Percentiles rank a stretch among this genome's conserved stretches.
Conservation (phyloP, 139 green algal species). For the Chlamydomonas sphaeroides region DNA sequence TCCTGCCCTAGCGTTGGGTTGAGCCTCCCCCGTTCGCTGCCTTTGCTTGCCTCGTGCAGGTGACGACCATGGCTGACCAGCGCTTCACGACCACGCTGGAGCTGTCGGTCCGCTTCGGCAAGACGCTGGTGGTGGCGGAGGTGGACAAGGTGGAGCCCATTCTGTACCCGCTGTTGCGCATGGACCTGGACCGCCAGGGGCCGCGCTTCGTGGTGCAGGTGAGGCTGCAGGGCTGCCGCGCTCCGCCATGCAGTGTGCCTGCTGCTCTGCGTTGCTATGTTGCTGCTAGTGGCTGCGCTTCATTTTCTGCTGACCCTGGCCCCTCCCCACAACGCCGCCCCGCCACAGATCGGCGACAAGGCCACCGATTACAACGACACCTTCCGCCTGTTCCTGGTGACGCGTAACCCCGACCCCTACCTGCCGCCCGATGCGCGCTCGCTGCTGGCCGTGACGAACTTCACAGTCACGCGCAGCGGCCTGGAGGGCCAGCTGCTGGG, state of each 20-base stretch:
- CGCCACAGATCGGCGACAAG: constrained; percentile 68
- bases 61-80: constrained; percentile 69
- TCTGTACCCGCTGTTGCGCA: constrained; percentile 74
- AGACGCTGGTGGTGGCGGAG: constrained; percentile 79
- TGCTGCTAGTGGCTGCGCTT: background rate
- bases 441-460: constrained; percentile 77
- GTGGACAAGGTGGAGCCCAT: constrained; percentile 80
- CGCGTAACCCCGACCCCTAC: constrained; percentile 67
- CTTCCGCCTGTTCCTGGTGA: constrained; percentile 81
- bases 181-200: constrained; percentile 69
- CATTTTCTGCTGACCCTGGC: no score
- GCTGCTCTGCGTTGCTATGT: background rate
- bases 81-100: constrained; percentile 81
- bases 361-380: constrained; percentile 80
- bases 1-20: no score
- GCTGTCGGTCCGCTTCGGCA: constrained; percentile 87
- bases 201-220: constrained; percentile 57
- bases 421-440: constrained; percentile 68
- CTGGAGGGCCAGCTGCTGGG: constrained; percentile 78
- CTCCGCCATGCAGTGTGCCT: background rate
- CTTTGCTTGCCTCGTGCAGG: constrained; percentile 48
- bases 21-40: no score
- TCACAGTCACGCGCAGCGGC: constrained; percentile 73
- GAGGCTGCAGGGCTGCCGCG: no score
- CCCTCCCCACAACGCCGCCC: no score